phyloP scores from a whole-genome alignment of 805 yeast genomes.

The Candida xiaguanensis region DNA sequence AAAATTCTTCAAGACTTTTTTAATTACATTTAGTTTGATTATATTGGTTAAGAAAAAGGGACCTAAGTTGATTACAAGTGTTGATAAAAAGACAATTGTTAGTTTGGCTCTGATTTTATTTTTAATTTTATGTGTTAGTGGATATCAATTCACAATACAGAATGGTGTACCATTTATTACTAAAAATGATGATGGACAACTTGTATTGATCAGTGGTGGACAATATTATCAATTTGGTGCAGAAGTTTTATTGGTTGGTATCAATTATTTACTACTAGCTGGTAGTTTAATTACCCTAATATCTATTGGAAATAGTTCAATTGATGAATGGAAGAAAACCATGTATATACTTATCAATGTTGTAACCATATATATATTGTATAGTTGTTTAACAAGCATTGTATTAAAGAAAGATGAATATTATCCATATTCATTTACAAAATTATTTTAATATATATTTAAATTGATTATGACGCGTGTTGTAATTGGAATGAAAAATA shows the following conservation, averaged over 20 bases:
- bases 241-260: conserved; percentile 54
- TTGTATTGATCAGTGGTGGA: conserved; percentile 63
- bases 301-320: conserved; percentile 24
- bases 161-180: conserved; percentile 63
- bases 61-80: conserved; percentile 18
- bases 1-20: conserved; percentile 45
- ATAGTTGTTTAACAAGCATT: conserved; percentile 43
- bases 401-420: conserved; percentile 43
- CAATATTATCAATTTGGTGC: conserved; percentile 66
- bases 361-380: conserved; percentile 31
- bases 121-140: conserved; percentile 47
- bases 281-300: conserved; percentile 38
- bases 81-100: conserved; percentile 17
- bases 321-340: conserved; percentile 17
- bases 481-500: not conserved
- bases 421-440: conserved; percentile 43
- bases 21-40: conserved; percentile 41
- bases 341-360: conserved; percentile 17
- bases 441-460: conserved; percentile 20
- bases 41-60: conserved; percentile 48
- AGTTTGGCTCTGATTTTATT: conserved; percentile 21
- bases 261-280: conserved; percentile 48
- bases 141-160: conserved; percentile 61
- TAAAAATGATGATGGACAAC: conserved; percentile 43
- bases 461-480: conserved; percentile 1